Evolutionary conservation across 2,329 filamentous ascomycete species (phyloP), one percentile per base, ranked within the genome.

Genomic region (Triangularia setosa): DNA sequence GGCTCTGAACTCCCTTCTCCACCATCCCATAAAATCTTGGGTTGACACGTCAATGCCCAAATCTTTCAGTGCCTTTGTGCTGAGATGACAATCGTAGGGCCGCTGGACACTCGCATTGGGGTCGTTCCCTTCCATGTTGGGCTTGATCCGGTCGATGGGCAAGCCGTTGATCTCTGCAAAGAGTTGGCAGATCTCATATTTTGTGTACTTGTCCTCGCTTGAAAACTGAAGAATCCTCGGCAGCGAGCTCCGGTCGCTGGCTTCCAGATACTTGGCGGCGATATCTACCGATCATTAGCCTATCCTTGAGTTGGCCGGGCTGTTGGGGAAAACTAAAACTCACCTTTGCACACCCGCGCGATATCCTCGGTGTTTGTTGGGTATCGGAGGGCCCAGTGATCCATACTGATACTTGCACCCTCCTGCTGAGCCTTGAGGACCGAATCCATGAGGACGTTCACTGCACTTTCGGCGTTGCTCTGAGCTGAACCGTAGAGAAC

Each of bases 281-380:
- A 95, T 80, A 70, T 96, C 91, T 87, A 64, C 52, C 28, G 18
- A 52, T 44, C 30, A 35, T 56, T 40, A 58, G 61, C 66, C 28
- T 23, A 62, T 63, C n/a, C 40, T 3, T 28, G 6, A 55, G 12
- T 18, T 24, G 6, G 14, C 21, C 21, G 24, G 52, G 24, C 12
- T 25, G 52, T 27, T 28, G 23, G 52, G 52, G 12, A 25, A 6
- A n/a, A 4, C 12, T 6, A 24, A 25, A 55, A 55, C 80, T 70
- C 79, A 87, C 86, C 86, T 67, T 87, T 83, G 71, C 88, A 90
- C 55, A 97, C 90, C 44, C 93, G 83, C 18, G 84, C 92, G 18
- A 96, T 89, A 73, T 97, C 93, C 73, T 92, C 89, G 0, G 92
- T 96, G 74, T 95, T 95, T 7, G 93, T 96, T 8, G 93, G 93